Percentiles rank a stretch among this genome's conserved stretches.
phyloP scores from a whole-genome alignment of 345 rosid genomes.

The Eucalyptus polyanthemos region DNA sequence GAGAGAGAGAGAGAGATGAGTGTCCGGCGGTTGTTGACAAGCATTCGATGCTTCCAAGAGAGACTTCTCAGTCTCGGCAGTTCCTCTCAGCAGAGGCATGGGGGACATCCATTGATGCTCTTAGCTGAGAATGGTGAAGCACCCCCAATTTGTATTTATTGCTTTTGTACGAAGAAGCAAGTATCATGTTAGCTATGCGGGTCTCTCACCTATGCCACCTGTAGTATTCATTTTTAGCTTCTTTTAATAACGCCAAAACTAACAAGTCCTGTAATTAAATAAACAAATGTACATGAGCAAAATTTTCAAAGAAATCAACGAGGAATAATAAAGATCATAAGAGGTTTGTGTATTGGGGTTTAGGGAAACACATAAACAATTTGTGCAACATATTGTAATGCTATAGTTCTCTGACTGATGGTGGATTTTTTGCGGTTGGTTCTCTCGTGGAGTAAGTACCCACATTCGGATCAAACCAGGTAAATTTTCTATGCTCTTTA shows the following conservation, averaged over 20 bases:
- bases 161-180: neutral
- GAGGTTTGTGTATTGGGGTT: neutral
- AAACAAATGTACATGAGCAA: neutral
- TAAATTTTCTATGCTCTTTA: neutral
- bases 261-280: neutral
- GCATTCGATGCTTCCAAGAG: neutral
- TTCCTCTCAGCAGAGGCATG: neutral
- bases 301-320: neutral
- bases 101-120: neutral
- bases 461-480: accelerated
- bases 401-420: neutral
- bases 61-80: neutral
- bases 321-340: neutral
- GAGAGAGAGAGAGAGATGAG: neutral
- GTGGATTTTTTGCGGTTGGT: neutral
- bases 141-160: neutral
- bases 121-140: neutral
- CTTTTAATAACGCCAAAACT: neutral
- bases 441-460: neutral
- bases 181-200: neutral
- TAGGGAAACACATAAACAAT: neutral
- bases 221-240: neutral
- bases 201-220: neutral
- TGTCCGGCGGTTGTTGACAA: neutral
- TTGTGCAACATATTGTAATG: neutral